Conservation (phyloP, 2,329 filamentous ascomycete genomes). For the Hymenotorrendiella dingleyae region DNA sequence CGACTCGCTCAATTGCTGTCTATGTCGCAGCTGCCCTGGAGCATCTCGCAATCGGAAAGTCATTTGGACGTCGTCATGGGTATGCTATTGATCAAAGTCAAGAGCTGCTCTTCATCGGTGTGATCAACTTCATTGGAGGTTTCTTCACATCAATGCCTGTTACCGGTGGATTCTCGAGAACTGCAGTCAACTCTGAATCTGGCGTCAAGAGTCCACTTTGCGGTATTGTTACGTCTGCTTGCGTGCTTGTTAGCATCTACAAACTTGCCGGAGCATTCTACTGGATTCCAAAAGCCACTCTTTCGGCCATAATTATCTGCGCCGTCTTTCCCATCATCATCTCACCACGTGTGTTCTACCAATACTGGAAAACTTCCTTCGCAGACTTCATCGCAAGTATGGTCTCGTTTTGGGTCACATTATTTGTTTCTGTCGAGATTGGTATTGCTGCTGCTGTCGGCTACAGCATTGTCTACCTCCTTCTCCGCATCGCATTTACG, state of each 20-base stretch:
- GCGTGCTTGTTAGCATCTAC: slow-evolving; percentile 60
- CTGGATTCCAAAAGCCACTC: slow-evolving; percentile 61
- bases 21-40: slow-evolving; percentile 45
- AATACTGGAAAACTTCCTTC: slow-evolving; percentile 58
- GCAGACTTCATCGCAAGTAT: slow-evolving; percentile 59
- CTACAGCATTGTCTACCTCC: slow-evolving; percentile 10
- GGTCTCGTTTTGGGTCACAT: slow-evolving; percentile 59
- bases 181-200: slow-evolving; percentile 60
- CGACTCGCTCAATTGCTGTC: slow-evolving; percentile 49
- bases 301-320: slow-evolving; percentile 52
- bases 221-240: slow-evolving; percentile 53
- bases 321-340: slow-evolving; percentile 14
- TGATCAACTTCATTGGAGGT: slow-evolving; percentile 57
- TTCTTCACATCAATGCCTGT: slow-evolving; percentile 59
- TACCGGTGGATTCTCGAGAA: slow-evolving; percentile 61
- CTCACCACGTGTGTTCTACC: slow-evolving; percentile 34
- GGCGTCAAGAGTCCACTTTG: slow-evolving; percentile 56
- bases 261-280: slow-evolving; percentile 56
- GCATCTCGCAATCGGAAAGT: slow-evolving; percentile 58
- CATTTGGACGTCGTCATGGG: slow-evolving; percentile 55
- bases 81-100: slow-evolving; percentile 60
- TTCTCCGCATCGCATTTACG: slow-evolving; percentile 9
- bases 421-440: slow-evolving; percentile 56
- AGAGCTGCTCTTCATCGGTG: slow-evolving; percentile 57
- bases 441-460: slow-evolving; percentile 32